Evolutionary conservation across 768 basidiomycete genomes (phyloP).

Genomic region (Filobasidium wieringae): DNA sequence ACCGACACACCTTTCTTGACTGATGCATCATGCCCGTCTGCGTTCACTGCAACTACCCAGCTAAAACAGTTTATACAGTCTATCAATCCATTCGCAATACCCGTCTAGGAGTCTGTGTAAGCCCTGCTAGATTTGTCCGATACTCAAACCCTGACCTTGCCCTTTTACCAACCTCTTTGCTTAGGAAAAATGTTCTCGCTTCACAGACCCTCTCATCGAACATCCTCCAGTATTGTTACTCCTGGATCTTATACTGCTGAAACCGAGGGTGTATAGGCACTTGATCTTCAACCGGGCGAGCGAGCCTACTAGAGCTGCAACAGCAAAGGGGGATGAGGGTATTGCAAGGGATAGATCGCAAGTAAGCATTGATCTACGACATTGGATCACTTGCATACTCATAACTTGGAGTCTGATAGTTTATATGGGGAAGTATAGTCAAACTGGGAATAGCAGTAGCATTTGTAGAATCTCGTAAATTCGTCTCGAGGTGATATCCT

Average conservation of each 20-base stretch:
- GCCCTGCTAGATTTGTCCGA: slow-evolving; percentile 3
- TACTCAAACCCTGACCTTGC: not conserved
- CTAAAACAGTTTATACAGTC: slow-evolving; percentile 32
- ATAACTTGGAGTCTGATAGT: not conserved
- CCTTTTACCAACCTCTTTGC: not conserved
- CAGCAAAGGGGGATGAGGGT: not conserved
- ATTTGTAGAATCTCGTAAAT: slow-evolving; percentile 12
- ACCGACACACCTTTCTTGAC: no score
- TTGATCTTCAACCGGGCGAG: slow-evolving; percentile 35
- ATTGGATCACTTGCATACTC: no score
- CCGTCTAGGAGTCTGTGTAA: slow-evolving; percentile 36
- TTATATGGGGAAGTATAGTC: not conserved
- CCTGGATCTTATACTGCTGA: slow-evolving; percentile 38
- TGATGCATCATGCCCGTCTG: slow-evolving; percentile 37
- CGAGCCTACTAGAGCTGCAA: slow-evolving; percentile 11
- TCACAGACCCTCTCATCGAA: slow-evolving; percentile 38
- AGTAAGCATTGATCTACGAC: no score
- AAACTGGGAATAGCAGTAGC: not conserved
- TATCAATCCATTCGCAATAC: slow-evolving; percentile 38
- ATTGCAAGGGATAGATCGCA: not conserved
- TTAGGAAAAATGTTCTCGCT: slow-evolving; percentile 29
- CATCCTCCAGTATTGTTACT: slow-evolving; percentile 34
- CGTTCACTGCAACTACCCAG: slow-evolving; percentile 30
- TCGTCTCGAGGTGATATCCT: not conserved
- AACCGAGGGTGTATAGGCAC: slow-evolving; percentile 36